These are phyloP conservation scores for Chiua virens DNA, from an alignment of 768 basidiomycete species.

Conservation along the genomic window DNA sequence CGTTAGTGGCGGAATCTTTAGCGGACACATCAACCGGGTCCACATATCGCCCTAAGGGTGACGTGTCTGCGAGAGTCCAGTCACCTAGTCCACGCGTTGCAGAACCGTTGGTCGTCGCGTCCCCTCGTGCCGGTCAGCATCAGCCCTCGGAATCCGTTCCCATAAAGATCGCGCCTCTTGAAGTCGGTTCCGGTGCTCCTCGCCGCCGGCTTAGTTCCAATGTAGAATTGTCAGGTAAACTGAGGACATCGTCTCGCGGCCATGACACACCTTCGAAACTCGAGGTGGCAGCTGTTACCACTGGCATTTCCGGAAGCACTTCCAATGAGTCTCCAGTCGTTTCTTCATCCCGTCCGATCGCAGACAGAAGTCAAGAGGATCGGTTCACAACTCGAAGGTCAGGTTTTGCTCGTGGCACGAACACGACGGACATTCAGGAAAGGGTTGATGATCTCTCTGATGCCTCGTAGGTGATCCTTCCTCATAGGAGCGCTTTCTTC, in stretches of 20 bases:
- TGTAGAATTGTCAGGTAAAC: background rate
- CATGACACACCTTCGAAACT: background rate
- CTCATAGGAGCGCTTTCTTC: background rate
- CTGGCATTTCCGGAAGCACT: background rate
- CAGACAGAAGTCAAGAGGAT: background rate
- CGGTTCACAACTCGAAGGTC: background rate
- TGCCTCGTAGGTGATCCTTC: conserved; percentile 5
- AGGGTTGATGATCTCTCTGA: background rate
- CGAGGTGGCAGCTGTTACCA: background rate
- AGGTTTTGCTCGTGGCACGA: background rate
- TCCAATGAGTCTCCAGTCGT: background rate
- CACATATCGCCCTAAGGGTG: background rate
- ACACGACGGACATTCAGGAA: background rate
- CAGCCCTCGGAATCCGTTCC: background rate
- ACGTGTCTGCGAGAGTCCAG: background rate
- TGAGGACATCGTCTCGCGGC: background rate
- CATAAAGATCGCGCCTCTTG: background rate
- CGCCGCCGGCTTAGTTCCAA: background rate
- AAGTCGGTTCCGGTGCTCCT: background rate
- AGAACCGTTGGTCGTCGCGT: conserved; percentile 1
- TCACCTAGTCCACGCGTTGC: background rate
- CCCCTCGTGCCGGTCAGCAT: background rate
- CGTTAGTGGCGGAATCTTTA: background rate
- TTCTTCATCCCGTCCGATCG: background rate
- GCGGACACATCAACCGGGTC: background rate